Conservation (phyloP, 148 eudicot genomes). For the Arbutus unedo region DNA sequence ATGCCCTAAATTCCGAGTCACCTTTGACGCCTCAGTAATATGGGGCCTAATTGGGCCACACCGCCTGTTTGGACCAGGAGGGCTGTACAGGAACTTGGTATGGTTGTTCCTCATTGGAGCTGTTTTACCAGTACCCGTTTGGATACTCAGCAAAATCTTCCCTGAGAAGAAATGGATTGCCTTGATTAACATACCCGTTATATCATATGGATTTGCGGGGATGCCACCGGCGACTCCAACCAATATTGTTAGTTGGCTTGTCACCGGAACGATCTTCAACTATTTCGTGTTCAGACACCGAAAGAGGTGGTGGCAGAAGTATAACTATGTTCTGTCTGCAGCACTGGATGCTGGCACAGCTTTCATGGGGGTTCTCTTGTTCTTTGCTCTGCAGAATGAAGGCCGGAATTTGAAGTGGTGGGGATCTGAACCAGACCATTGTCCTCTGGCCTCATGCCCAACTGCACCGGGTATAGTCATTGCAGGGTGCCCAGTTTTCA, state of each 20-base stretch:
- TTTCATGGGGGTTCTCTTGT: constrained; percentile 88
- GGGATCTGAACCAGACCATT: constrained; percentile 84
- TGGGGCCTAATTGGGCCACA: constrained; percentile 98
- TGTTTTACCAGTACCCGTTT: constrained; percentile 75
- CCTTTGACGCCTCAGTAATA: constrained; percentile 90
- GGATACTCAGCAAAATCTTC: constrained; percentile 82
- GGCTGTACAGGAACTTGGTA: constrained; percentile 82
- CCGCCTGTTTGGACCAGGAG: constrained; percentile 81
- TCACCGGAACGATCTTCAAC: constrained; percentile 81
- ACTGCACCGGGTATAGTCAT: constrained; percentile 82
- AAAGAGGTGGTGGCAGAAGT: constrained; percentile 92
- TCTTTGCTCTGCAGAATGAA: constrained; percentile 83
- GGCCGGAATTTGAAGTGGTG: constrained; percentile 81
- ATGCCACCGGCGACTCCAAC: constrained; percentile 99
- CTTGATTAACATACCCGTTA: constrained; percentile 82
- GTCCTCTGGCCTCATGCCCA: constrained; percentile 87
- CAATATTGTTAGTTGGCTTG: constrained; percentile 88
- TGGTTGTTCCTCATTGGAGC: constrained; percentile 96
- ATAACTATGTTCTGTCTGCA: constrained; percentile 88
- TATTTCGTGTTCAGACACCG: constrained; percentile 78
- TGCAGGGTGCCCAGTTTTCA: constrained; percentile 66
- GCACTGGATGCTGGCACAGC: constrained; percentile 98
- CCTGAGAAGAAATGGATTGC: constrained; percentile 96
- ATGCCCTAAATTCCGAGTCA: constrained; percentile 92
- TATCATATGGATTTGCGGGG: constrained; percentile 95